phyloP scores from a whole-genome alignment of 176 grass and related monocot genomes.

The Metroxylon sagu region DNA sequence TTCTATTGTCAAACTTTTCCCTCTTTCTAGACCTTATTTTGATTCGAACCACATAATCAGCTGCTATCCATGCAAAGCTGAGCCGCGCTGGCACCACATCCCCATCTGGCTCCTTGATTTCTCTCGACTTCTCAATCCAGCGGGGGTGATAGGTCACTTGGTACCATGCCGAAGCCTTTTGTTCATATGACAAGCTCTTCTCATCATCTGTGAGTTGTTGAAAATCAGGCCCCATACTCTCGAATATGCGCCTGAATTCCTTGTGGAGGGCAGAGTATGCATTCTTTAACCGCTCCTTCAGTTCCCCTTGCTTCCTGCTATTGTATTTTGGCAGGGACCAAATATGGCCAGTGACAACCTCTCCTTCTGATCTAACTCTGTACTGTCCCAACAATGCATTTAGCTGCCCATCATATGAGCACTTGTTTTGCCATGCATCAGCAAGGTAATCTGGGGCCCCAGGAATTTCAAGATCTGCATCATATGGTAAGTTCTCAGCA shows the following conservation, averaged over 20 bases:
- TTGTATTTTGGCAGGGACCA: constrained; percentile 48
- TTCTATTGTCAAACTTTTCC: constrained; percentile 22
- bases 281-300: constrained; percentile 75
- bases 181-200: constrained; percentile 44
- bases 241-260: constrained; percentile 46
- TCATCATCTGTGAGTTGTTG: constrained; percentile 35
- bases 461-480: constrained; percentile 58
- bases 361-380: constrained; percentile 53
- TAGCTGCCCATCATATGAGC: constrained; percentile 47
- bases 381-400: constrained; percentile 59
- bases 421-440: constrained; percentile 55
- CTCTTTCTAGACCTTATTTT: constrained; percentile 37
- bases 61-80: constrained; percentile 82
- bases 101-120: constrained; percentile 30
- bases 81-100: constrained; percentile 32
- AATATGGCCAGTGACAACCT: constrained; percentile 80
- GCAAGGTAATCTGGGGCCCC: constrained; percentile 48
- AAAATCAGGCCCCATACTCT: constrained; percentile 27
- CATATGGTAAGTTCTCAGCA: constrained; percentile 53
- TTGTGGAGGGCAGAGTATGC: constrained; percentile 51
- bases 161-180: constrained; percentile 83
- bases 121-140: constrained; percentile 43
- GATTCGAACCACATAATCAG: constrained; percentile 62
- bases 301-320: constrained; percentile 63
- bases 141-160: constrained; percentile 74